A percentile compares a stretch with the other conserved stretches of the same genome.
These are phyloP conservation scores for Copromyces sp. DNA, from an alignment of 495 filamentous ascomycete genomes.

Conservation along the genomic window DNA sequence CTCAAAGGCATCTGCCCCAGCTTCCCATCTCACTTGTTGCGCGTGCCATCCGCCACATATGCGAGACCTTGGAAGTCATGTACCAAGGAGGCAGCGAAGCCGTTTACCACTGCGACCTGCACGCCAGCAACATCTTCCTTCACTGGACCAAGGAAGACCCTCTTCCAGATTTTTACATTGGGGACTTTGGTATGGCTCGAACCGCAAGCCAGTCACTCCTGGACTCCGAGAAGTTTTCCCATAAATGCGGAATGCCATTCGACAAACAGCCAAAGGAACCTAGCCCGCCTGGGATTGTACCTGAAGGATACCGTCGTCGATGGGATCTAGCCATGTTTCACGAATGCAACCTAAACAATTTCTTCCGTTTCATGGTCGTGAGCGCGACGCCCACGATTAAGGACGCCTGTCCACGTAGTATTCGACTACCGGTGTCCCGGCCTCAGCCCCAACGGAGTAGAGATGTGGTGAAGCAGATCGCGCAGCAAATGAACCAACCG, in stretches of 20 bases:
- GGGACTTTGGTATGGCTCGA: slow-evolving; percentile 4
- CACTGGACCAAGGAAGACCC: neutral
- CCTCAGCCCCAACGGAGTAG: neutral
- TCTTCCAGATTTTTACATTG: slow-evolving; percentile 3
- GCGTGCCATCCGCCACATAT: neutral
- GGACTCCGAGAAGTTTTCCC: neutral
- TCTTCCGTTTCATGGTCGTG: neutral
- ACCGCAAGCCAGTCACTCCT: neutral
- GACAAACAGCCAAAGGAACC: neutral
- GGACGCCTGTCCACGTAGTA: neutral
- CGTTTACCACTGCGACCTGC: slow-evolving; percentile 8
- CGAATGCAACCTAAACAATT: neutral
- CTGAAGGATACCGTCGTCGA: neutral
- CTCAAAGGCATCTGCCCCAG: neutral
- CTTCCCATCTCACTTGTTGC: slow-evolving; percentile 4
- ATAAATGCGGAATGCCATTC: neutral
- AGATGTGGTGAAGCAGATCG: neutral
- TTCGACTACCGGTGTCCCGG: neutral
- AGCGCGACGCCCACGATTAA: too few relatives aligned
- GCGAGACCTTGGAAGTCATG: slow-evolving; percentile 9
- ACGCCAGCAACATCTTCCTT: slow-evolving; percentile 1
- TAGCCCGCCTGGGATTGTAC: neutral
- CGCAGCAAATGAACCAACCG: neutral
- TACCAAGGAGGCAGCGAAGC: slow-evolving; percentile 2
- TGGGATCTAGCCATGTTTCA: neutral